A percentile compares a stretch with the other conserved stretches of the same genome.
phyloP scores from a whole-genome alignment of 805 yeast genomes.

The Metschnikowia hibisci region DNA sequence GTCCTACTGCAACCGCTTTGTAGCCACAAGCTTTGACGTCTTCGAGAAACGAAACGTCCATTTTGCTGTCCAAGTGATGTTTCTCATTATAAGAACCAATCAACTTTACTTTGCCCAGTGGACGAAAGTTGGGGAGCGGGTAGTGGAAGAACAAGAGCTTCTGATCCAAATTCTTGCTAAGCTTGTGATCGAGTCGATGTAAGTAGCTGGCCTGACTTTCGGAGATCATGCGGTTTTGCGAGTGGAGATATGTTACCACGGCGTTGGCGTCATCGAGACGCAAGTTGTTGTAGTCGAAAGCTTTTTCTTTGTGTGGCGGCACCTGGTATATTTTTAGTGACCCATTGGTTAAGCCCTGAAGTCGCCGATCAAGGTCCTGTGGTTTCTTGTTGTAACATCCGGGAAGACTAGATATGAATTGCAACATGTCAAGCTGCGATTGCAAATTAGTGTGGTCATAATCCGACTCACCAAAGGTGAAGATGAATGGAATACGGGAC shows the following conservation, averaged over 20 bases:
- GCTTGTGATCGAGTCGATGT: constrained; percentile 23
- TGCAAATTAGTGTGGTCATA: constrained; percentile 7
- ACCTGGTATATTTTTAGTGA: constrained; percentile 25
- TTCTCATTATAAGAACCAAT: constrained; percentile 39
- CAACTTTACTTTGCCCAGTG: constrained; percentile 34
- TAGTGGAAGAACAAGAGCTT: constrained; percentile 38
- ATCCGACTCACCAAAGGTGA: constrained; percentile 40
- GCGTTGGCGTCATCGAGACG: constrained; percentile 18
- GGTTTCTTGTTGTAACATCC: constrained; percentile 29
- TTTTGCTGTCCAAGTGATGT: constrained; percentile 28
- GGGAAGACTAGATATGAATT: constrained; percentile 33
- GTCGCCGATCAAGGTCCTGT: constrained; percentile 12
- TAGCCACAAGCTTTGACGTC: constrained; percentile 36
- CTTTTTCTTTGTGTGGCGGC: constrained; percentile 1
- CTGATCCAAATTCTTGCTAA: constrained; percentile 14
- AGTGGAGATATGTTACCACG: constrained; percentile 32
- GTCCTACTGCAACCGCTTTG: constrained; percentile 38
- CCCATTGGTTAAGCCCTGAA: constrained; percentile 38
- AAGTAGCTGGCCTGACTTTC: constrained; percentile 33
- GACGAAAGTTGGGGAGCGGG: constrained; percentile 42
- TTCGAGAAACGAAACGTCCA: constrained; percentile 27
- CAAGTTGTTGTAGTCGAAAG: constrained; percentile 9
- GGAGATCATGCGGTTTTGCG: constrained; percentile 25
- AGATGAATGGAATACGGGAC: constrained; percentile 29
- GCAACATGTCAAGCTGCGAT: constrained; percentile 19